phyloP scores from a whole-genome alignment of 2,329 filamentous ascomycete genomes.

The Alternaria brassicae region DNA sequence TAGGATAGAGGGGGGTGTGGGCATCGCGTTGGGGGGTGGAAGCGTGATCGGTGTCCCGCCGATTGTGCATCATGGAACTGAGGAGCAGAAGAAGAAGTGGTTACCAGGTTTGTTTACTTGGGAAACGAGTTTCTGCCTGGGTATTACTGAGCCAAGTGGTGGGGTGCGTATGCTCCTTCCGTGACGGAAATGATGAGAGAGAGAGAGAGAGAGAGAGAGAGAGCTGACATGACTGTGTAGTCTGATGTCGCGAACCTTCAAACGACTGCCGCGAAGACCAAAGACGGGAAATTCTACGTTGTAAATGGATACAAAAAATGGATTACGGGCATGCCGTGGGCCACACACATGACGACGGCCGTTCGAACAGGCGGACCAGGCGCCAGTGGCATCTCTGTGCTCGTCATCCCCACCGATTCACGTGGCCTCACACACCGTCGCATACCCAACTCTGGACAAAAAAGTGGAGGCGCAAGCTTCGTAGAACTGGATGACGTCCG shows the following conservation, averaged over 20 bases:
- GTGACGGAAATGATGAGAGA: neutral
- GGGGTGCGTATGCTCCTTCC: conserved; percentile 29
- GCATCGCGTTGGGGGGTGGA: conserved; percentile 65
- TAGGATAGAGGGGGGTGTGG: conserved; percentile 64
- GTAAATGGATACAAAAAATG: conserved; percentile 74
- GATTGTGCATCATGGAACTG: conserved; percentile 67
- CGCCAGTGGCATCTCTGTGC: conserved; percentile 61
- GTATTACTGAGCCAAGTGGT: conserved; percentile 69
- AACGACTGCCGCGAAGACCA: conserved; percentile 72
- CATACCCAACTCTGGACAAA: conserved; percentile 71
- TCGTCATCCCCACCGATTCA: conserved; percentile 62
- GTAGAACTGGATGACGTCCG: conserved; percentile 64
- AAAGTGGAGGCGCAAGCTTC: conserved; percentile 67
- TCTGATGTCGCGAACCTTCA: conserved; percentile 70
- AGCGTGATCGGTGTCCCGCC: conserved; percentile 70
- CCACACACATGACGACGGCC: conserved; percentile 68
- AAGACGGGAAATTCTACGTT: conserved; percentile 74
- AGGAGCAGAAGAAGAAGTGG: conserved; percentile 65
- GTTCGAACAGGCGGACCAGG: conserved; percentile 66
- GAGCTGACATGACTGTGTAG: conserved; percentile 20
- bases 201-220: too few relatives aligned
- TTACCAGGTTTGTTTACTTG: conserved; percentile 66
- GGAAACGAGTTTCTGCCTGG: conserved; percentile 67
- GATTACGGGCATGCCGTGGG: conserved; percentile 69
- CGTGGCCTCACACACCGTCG: conserved; percentile 61